Conservation (phyloP, 352 stramenopile species). For the Phytophthora aleatoria region DNA sequence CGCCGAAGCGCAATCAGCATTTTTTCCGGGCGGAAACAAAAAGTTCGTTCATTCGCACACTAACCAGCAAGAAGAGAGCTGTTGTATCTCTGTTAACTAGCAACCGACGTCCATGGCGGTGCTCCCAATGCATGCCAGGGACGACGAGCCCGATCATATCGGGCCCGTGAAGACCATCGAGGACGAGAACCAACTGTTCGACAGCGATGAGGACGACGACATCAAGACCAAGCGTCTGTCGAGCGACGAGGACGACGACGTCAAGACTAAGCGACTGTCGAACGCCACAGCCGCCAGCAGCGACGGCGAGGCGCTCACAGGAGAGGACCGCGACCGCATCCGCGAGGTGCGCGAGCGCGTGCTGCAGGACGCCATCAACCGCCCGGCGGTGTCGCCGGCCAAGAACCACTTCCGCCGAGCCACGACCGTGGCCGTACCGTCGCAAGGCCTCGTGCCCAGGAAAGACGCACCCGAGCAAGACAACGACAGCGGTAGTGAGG, state of each 20-base stretch:
- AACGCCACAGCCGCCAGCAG: constrained; percentile 30
- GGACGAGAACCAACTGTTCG: constrained; percentile 28
- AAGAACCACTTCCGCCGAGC: constrained; percentile 50
- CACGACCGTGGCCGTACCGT: constrained; percentile 54
- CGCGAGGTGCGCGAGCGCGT: constrained; percentile 21
- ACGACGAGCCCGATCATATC: constrained; percentile 12
- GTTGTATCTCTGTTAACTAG: background rate
- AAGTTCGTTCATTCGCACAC: constrained; percentile 29
- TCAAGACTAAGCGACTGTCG: constrained; percentile 30
- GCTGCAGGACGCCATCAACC: constrained; percentile 8
- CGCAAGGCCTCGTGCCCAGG: constrained; percentile 15
- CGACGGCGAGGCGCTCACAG: constrained; percentile 24
- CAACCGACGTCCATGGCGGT: constrained; percentile 14
- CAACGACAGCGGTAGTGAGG: constrained; percentile 29
- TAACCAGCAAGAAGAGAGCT: constrained; percentile 12
- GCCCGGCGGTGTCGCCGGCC: constrained; percentile 7
- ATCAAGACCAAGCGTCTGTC: constrained; percentile 30
- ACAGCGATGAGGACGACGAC: constrained; percentile 10
- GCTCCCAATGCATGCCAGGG: constrained; percentile 18
- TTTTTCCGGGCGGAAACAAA: constrained; percentile 11
- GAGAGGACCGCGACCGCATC: constrained; percentile 21
- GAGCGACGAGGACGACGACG: constrained; percentile 8
- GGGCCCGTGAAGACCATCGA: constrained; percentile 33
- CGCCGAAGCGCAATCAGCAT: constrained; percentile 12
- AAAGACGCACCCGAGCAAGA: constrained; percentile 15